phyloP scores from a whole-genome alignment of 805 yeast genomes.

The Saccharomycodes ludwigii region DNA sequence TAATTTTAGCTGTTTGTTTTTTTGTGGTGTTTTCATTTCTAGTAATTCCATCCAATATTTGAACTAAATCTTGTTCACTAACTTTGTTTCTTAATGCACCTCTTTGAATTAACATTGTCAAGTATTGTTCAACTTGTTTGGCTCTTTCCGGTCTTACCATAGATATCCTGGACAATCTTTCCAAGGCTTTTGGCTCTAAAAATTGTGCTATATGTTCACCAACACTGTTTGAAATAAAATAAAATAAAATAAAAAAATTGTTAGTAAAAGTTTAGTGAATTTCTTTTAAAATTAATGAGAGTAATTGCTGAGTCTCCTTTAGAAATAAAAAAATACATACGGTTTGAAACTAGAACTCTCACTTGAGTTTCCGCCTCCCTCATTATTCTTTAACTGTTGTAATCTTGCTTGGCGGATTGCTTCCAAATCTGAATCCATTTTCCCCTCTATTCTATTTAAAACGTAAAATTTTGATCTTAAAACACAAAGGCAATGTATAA shows the following conservation, averaged over 20 bases:
- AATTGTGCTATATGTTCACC: constrained; percentile 44
- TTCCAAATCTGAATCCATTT: constrained; percentile 81
- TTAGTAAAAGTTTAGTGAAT: no score
- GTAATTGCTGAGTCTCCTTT: constrained; percentile 2
- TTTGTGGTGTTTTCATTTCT: constrained; percentile 26
- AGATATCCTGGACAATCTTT: constrained; percentile 72
- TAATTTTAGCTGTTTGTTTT: constrained; percentile 53
- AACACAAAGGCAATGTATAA: no score
- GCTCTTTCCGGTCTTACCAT: constrained; percentile 91
- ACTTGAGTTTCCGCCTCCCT: constrained; percentile 28
- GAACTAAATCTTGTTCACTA: constrained; percentile 73
- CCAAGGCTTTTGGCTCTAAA: constrained; percentile 74
- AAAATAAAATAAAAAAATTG: background rate
- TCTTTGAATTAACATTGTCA: constrained; percentile 56
- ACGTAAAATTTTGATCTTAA: no score
- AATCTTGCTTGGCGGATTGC: constrained; percentile 91
- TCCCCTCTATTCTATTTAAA: no score
- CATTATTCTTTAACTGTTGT: constrained; percentile 70
- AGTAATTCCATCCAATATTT: constrained; percentile 71
- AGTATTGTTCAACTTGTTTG: constrained; percentile 69
- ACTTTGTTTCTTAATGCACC: constrained; percentile 69
- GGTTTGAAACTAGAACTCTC: constrained; percentile 8
- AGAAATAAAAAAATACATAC: no score
- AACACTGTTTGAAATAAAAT: constrained; percentile 2
- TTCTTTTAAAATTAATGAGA: no score